Base-by-base conservation (phyloP, 768 basidiomycete genomes). In the Amyloporia xantha region DNA sequence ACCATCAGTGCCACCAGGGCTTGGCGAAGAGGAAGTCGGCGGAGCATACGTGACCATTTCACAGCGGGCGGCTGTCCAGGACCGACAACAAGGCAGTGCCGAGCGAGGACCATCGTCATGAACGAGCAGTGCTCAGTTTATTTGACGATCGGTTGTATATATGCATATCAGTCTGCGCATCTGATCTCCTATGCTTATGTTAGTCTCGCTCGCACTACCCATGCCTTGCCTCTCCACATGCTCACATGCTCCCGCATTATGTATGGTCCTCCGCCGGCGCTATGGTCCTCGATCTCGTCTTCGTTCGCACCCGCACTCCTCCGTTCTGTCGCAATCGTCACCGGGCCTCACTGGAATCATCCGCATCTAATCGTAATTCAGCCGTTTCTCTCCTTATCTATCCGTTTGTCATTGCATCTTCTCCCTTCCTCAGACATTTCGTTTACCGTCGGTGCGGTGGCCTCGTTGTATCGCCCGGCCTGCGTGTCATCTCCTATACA, bases 31-130 rank as follows among this genome's bases (percentile, higher is more conserved):
- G 57, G 89, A 90, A 66, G 72, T 78, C 37, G 90, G 90, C 50
- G 84, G 90, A 43, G 86, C 90, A 13, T 91, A 92, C 61, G 81
- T 91, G 59, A 92, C 91, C 13, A 73, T 92, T 45, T 91, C 90
- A 36, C 84, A 86, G 56, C 80, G 81, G 59, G 90, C 80, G 82
- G 80, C 61, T 23, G 49, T 47, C 15, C 85, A 90, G 66, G 82
- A 56, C 78, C 79, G 64, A 76, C 77, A 54, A 67, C 72, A 28
- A 63, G 75, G 61, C 66, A n/a, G 27, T n/a, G 41, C 12, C 50
- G 46, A 40, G 26, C 36, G 54, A 50, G 41, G 35, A 20, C 21
- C 38, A 39, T 23, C 49, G 44, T 37, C 28, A 44, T 50, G 44
- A 52, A 26, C 37, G 20, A 17, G 10, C 19, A 25, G 21, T 33